These are phyloP conservation scores for Trypanosoma congolense DNA, from an alignment of 208 protist genomes.

Conservation along the genomic window DNA sequence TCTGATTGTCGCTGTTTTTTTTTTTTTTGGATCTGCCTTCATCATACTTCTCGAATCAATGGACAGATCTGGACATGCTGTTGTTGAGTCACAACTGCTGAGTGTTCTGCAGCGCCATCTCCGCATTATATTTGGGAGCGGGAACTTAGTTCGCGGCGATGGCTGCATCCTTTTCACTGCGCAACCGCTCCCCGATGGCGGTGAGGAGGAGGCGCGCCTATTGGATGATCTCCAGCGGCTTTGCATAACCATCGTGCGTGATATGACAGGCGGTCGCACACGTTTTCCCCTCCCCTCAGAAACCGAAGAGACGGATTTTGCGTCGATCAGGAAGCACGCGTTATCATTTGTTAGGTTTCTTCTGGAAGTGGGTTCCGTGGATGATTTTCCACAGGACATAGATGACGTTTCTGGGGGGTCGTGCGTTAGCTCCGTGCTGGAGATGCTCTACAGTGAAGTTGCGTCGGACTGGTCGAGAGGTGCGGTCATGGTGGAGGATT, in stretches of 20 bases:
- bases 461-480: slow-evolving; percentile 43
- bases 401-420: slow-evolving; percentile 35
- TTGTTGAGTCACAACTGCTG: slow-evolving; percentile 72
- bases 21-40: slow-evolving; percentile 1
- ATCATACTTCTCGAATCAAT: slow-evolving; percentile 5
- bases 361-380: slow-evolving; percentile 17
- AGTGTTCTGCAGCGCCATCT: slow-evolving; percentile 86
- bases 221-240: slow-evolving; percentile 70
- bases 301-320: slow-evolving; percentile 67
- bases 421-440: slow-evolving; percentile 61
- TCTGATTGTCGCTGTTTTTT: not conserved
- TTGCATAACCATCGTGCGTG: slow-evolving; percentile 64
- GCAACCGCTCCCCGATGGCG: slow-evolving; percentile 26
- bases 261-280: slow-evolving; percentile 53
- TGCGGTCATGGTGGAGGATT: slow-evolving; percentile 50
- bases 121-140: slow-evolving; percentile 54
- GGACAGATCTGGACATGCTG: slow-evolving; percentile 38
- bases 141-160: slow-evolving; percentile 65
- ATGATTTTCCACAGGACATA: slow-evolving; percentile 16
- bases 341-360: slow-evolving; percentile 62
- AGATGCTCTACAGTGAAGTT: slow-evolving; percentile 83
- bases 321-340: slow-evolving; percentile 26
- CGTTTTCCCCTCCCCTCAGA: slow-evolving; percentile 60
- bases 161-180: slow-evolving; percentile 77
- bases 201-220: slow-evolving; percentile 24